Evolutionary conservation across 305 asterid species (phyloP).

Genomic region (Solanum chacoense): DNA sequence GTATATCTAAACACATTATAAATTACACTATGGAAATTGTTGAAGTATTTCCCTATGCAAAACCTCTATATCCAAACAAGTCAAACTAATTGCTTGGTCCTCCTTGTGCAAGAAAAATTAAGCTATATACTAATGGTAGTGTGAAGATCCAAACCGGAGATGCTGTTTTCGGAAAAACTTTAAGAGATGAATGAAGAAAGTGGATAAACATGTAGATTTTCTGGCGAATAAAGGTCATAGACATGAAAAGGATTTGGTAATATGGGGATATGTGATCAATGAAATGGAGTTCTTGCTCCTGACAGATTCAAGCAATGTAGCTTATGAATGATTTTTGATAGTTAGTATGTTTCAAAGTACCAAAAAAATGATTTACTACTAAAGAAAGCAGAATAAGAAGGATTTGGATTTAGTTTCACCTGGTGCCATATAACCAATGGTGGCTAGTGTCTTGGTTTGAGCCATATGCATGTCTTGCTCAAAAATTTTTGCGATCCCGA

Average conservation of each 20-base stretch:
- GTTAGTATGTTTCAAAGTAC: background rate
- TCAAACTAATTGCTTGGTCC: too few relatives aligned
- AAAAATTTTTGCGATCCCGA: background rate
- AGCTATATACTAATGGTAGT: background rate
- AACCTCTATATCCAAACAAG: too few relatives aligned
- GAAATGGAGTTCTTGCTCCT: background rate
- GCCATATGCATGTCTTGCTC: background rate
- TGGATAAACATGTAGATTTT: background rate
- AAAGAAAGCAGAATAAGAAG: background rate
- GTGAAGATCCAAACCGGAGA: background rate
- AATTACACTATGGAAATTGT: too few relatives aligned
- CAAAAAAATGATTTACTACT: background rate
- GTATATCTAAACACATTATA: background rate
- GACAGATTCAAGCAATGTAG: background rate
- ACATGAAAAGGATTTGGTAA: background rate
- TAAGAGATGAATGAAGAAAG: background rate
- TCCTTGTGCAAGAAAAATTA: too few relatives aligned
- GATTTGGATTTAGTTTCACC: background rate
- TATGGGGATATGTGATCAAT: background rate
- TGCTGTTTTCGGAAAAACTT: background rate
- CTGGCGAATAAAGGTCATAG: background rate
- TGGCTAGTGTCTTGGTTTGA: background rate
- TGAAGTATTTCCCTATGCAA: too few relatives aligned
- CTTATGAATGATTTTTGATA: background rate
- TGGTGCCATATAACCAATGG: background rate